Conservation (phyloP, 2,329 filamentous ascomycete genomes). For the Kalaharituber pfeilii region DNA sequence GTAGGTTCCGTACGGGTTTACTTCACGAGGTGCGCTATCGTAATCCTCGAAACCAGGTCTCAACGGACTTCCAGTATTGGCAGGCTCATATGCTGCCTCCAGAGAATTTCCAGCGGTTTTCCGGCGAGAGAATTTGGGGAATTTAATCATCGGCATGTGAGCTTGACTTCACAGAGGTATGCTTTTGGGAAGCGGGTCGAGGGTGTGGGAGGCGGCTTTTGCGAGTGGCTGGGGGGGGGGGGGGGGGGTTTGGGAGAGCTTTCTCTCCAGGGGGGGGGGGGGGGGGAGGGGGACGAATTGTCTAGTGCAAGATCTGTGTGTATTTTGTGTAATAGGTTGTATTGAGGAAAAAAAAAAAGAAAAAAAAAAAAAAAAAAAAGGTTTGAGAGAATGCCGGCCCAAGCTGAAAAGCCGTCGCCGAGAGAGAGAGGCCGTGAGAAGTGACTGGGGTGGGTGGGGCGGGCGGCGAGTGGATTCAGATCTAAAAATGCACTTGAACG, state of each 20-base stretch:
- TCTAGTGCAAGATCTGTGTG: neutral
- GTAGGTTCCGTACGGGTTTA: neutral
- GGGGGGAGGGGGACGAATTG: too few relatives aligned
- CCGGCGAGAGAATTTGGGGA: conserved; percentile 23
- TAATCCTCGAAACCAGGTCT: neutral
- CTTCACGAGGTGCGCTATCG: neutral
- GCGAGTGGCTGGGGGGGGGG: neutral
- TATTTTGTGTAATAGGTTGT: neutral
- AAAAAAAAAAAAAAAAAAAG: too few relatives aligned
- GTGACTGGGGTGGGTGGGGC: too few relatives aligned
- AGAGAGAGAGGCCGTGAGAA: neutral
- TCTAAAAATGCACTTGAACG: neutral
- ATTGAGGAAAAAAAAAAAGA: too few relatives aligned
- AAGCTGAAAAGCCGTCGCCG: neutral
- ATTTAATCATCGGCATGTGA: conserved; percentile 24
- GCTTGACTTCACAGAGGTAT: neutral
- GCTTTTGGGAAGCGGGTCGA: neutral
- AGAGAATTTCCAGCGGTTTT: conserved; percentile 24
- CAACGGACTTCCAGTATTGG: conserved; percentile 4
- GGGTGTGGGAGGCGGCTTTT: neutral
- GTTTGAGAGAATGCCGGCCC: neutral
- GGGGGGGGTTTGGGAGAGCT: neutral
- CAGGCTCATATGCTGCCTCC: conserved; percentile 23
- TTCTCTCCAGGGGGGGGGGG: neutral
- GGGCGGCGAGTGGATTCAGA: neutral